phyloP scores from a whole-genome alignment of 73 alveolate genomes.

The Uronychia binucleata region DNA sequence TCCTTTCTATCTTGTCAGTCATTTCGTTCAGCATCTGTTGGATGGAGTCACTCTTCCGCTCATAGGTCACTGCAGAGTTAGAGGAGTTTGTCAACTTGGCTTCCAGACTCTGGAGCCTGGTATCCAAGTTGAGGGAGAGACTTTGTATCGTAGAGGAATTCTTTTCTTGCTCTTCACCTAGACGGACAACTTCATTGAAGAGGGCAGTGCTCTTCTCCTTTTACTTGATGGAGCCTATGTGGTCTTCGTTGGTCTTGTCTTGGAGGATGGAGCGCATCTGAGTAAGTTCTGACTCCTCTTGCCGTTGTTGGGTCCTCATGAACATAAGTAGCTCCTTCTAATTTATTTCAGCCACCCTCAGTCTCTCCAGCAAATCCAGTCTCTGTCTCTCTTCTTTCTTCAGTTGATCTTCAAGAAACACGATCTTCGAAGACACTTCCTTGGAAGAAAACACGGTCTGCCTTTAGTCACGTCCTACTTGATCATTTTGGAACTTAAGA shows the following conservation, averaged over 20 bases:
- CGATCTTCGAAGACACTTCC: constrained; percentile 27
- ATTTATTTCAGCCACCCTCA: constrained; percentile 41
- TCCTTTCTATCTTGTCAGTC: constrained; percentile 55
- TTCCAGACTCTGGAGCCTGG: constrained; percentile 48
- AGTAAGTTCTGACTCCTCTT: constrained; percentile 59
- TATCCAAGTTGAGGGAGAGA: constrained; percentile 36
- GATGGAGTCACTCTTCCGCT: constrained; percentile 50
- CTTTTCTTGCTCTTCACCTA: constrained; percentile 68
- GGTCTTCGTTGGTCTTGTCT: constrained; percentile 61
- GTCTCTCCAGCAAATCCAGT: constrained; percentile 38
- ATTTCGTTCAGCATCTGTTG: constrained; percentile 57
- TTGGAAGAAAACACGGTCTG: constrained; percentile 20
- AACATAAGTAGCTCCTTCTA: constrained; percentile 48
- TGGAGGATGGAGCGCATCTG: constrained; percentile 57
- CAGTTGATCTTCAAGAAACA: constrained; percentile 33
- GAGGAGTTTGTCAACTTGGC: constrained; percentile 32
- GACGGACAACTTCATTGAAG: constrained; percentile 69
- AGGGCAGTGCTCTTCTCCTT: constrained; percentile 64
- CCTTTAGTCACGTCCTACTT: too few relatives aligned
- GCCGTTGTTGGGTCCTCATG: constrained; percentile 28
- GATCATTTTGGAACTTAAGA: constrained; percentile 40
- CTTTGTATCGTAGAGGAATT: constrained; percentile 32
- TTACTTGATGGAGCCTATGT: constrained; percentile 20
- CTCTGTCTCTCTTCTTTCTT: constrained; percentile 34
- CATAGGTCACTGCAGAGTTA: constrained; percentile 29